A percentile compares a stretch with the other conserved stretches of the same genome.
Evolutionary conservation across 257 asterid genomes (phyloP).

Genomic region (Jacaranda copaia): DNA sequence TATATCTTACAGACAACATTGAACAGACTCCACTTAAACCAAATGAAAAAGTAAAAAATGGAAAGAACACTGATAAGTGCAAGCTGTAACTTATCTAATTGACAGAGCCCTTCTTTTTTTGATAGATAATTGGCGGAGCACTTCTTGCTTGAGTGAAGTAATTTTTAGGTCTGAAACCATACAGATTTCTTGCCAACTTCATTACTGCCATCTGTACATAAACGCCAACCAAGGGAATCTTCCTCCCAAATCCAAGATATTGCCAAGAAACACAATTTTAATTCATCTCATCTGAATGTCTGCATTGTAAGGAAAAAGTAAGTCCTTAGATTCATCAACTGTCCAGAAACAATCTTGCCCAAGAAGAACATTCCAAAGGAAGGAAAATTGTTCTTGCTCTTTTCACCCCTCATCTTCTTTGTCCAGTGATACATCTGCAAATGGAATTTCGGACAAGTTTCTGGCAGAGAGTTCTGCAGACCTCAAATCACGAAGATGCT

Average conservation of each 20-base stretch:
- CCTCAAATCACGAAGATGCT: constrained; percentile 59
- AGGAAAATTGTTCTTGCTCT: background rate
- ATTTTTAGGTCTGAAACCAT: background rate
- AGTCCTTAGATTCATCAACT: no score
- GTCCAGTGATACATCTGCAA: constrained; percentile 10
- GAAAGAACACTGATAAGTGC: background rate
- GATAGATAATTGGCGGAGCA: background rate
- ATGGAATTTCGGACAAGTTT: constrained; percentile 32
- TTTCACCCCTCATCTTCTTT: background rate
- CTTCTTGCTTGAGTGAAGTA: background rate
- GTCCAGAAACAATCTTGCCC: no score
- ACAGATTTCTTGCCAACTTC: background rate
- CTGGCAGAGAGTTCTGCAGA: constrained; percentile 40
- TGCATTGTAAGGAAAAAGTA: no score
- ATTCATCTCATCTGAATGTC: no score
- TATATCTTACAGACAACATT: background rate
- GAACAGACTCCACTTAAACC: background rate
- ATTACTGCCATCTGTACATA: background rate
- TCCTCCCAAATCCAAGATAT: no score
- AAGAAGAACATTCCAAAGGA: no score
- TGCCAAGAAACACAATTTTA: background rate
- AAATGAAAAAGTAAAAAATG: background rate
- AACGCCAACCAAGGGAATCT: background rate
- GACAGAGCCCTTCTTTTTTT: background rate
- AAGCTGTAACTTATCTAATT: background rate